Conservation (phyloP, 352 stramenopile species). For the Globisporangium camurandrum region DNA sequence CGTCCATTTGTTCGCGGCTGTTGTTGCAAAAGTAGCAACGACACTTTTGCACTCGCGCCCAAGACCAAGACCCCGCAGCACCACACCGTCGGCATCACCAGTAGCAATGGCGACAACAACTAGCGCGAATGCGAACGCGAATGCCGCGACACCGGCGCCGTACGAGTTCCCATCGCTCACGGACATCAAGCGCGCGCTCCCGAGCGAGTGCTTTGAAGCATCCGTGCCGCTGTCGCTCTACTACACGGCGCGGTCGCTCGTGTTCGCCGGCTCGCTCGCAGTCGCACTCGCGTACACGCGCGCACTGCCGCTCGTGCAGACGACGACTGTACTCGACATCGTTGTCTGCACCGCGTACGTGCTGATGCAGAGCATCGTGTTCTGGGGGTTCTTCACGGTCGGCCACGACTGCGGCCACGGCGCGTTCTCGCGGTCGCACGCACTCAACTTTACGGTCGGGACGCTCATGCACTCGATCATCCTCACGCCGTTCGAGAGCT, state of each 20-base stretch:
- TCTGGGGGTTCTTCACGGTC: slow-evolving; percentile 83
- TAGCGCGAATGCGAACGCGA: no score
- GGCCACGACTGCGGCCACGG: slow-evolving; percentile 77
- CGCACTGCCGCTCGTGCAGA: slow-evolving; percentile 30
- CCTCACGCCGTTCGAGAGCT: slow-evolving; percentile 72
- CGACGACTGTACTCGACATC: slow-evolving; percentile 26
- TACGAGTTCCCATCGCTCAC: slow-evolving; percentile 71
- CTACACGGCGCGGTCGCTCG: slow-evolving; percentile 52
- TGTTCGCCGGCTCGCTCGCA: slow-evolving; percentile 33
- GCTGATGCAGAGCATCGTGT: slow-evolving; percentile 66
- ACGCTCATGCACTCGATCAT: slow-evolving; percentile 76
- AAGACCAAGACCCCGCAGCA: no score
- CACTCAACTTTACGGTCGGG: slow-evolving; percentile 72
- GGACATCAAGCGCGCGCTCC: slow-evolving; percentile 75
- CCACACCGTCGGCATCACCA: no score
- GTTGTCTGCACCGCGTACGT: slow-evolving; percentile 49
- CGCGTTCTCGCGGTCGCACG: slow-evolving; percentile 70
- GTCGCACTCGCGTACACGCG: slow-evolving; percentile 36
- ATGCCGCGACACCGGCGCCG: slow-evolving; percentile 6
- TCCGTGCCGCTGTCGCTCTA: slow-evolving; percentile 64
- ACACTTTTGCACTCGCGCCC: no score
- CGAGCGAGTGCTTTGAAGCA: slow-evolving; percentile 64
- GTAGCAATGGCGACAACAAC: no score
- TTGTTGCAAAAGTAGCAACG: no score
- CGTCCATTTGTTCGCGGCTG: no score